These are phyloP conservation scores for Plasmodium sp. DNA, from an alignment of 169 alveolate genomes.

Conservation along the genomic window DNA sequence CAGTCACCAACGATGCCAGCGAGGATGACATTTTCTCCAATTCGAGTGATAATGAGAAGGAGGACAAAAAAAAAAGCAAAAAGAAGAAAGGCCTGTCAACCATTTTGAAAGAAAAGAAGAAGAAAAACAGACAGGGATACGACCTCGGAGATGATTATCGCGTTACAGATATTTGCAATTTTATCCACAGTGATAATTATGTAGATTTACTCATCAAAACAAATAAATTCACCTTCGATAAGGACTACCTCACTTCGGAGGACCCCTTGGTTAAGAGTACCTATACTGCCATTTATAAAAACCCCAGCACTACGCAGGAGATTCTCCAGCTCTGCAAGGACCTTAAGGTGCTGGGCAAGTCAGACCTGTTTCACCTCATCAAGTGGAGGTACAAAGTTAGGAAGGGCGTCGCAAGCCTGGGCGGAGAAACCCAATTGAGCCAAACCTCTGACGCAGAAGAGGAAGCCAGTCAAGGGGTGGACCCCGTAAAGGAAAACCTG, in stretches of 20 bases:
- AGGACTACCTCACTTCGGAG: constrained; percentile 26
- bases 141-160: constrained; percentile 89
- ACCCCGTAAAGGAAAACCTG: constrained; percentile 49
- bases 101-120: constrained; percentile 83
- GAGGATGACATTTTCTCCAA: constrained; percentile 79
- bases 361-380: constrained; percentile 87
- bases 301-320: constrained; percentile 87
- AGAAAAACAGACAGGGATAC: constrained; percentile 90
- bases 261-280: constrained; percentile 70
- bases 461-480: constrained; percentile 75
- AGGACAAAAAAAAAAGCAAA: constrained; percentile 64
- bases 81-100: constrained; percentile 79
- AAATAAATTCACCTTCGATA: constrained; percentile 78
- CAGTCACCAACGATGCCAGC: constrained; percentile 40
- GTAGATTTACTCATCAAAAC: constrained; percentile 81
- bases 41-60: constrained; percentile 48
- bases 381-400: constrained; percentile 90
- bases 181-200: constrained; percentile 83
- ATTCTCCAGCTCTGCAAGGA: constrained; percentile 84
- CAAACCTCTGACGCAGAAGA: constrained; percentile 77
- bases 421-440: not conserved
- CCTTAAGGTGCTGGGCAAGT: constrained; percentile 90
- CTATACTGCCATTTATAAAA: constrained; percentile 54
- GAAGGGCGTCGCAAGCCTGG: constrained; percentile 1
- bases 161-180: constrained; percentile 80